Base-by-base conservation (phyloP, 805 yeast genomes). In the Lachancea cidri region DNA sequence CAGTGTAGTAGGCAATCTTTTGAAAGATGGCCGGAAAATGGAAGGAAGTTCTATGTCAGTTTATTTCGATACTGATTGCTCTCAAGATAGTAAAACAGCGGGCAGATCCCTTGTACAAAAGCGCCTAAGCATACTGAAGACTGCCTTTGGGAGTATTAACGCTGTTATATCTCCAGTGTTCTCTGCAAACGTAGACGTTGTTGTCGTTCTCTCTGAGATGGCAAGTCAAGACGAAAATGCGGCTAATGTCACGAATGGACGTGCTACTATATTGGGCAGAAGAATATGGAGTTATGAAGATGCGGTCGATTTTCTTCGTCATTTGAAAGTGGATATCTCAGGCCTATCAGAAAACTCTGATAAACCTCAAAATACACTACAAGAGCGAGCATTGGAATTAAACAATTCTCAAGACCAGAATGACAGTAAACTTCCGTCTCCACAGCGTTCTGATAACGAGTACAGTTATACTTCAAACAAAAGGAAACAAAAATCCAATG, bases 201-300 rank as follows among this genome's bases (percentile, higher is more conserved):
- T 33, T 6, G 17, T 39, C 11, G 14, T 29, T 8, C 4, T 33
- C 9, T 22, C 27, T 7, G 27, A 11, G 27, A 7, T 11, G 7
- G 27, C 27, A 11, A 22, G 11, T 22, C 27, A 22, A 7, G 11
- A 7, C 11, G 27, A 11, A 22, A 22, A 11, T 22, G 7, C 9
- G 7, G 11, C 9, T 22, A 22, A 22, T 7, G 11, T 22, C 9
- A 7, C 27, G 11, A 7, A 22, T 7, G 27, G 11, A 22, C 7
- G 27, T 7, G 11, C 27, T 7, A 22, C 17, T 5, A 14, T 36
- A 14, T 35, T 19, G 14, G 39, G 39, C 15, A 25, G 15, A 11
- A 34, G 33, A 30, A 19, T 34, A 8, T 39, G 43, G 43, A 39
- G 35, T 22, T 39, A 35, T 22, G 35, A 18, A 13, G 34, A 39